Base-by-base conservation (phyloP, 306 rosid species). In the Gynostemma pentaphyllum region DNA sequence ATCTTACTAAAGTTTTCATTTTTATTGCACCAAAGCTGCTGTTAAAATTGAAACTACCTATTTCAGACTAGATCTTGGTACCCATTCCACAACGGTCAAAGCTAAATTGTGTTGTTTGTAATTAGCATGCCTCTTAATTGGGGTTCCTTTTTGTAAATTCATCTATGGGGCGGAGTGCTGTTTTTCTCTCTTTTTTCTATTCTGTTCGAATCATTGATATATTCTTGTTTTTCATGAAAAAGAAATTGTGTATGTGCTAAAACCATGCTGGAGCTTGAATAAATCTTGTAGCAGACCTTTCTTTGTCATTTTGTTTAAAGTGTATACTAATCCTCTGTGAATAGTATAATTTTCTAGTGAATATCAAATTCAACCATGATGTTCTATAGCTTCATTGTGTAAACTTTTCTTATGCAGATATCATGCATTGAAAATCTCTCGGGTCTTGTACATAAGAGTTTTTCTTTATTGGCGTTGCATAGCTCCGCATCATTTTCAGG, bases 401-500 rank as follows among this genome's bases (percentile, higher is more conserved):
- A 21, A 10, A 59, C 23, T 7, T 47, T 66, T 36, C 34, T 12
- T 46, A 10, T 68, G 52, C 52, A 55, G 72, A 72, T 77, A 74
- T 62, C 50, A 2, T 54, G 62, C 40, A n/a, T 55, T 23, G 42
- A 62, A 45, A 56, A 68, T 53, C 41, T 68, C 48, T 66, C 37
- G 30, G 13, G 14, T 50, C 62, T 19, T 66, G 30, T 55, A 7
- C 53, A 40, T 10, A 32, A 46, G 60, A 27, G 26, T 12, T 56
- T 72, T 45, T 64, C 18, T 12, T 45, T 27, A 30, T 64, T 69
- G 48, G 24, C 27, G 45, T 18, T 49, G 1, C 45, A 29, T 66
- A 5, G 37, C 47, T 32, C 59, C 66, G 51, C 53, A 14, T 67
- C 76, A 4, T 46, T 63, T 63, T 65, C 81, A 72, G 71, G 69